phyloP scores from a whole-genome alignment of 495 filamentous ascomycete genomes.

The Achaetomiella virescens region DNA sequence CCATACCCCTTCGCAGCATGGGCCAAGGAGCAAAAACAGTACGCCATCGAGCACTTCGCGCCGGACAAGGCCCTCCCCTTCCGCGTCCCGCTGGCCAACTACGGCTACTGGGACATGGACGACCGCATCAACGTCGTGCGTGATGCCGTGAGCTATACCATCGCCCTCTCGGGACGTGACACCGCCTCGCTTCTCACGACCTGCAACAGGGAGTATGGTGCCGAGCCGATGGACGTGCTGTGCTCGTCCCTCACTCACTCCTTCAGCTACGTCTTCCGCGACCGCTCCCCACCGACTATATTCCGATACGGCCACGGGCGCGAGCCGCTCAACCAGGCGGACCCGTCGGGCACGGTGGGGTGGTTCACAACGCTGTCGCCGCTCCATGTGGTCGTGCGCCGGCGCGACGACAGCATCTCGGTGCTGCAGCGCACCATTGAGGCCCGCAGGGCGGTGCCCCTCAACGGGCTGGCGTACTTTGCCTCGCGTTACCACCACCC shows the following conservation, averaged over 20 bases:
- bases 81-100: slow-evolving; percentile 12
- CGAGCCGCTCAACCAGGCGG: slow-evolving; percentile 16
- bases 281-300: slow-evolving; percentile 44
- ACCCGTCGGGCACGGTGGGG: slow-evolving; percentile 25
- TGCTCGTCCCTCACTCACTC: slow-evolving; percentile 28
- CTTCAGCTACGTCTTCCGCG: slow-evolving; percentile 30
- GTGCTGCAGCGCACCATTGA: slow-evolving; percentile 25
- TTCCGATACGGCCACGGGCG: slow-evolving; percentile 33
- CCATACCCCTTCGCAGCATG: slow-evolving; percentile 50
- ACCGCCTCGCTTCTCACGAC: slow-evolving; percentile 16
- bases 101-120: slow-evolving; percentile 29
- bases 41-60: neutral
- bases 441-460: slow-evolving; percentile 14
- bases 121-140: slow-evolving; percentile 23
- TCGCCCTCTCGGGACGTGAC: slow-evolving; percentile 16
- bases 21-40: slow-evolving; percentile 30
- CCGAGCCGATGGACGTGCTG: slow-evolving; percentile 32
- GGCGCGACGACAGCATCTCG: slow-evolving; percentile 15
- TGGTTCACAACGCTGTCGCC: slow-evolving; percentile 30
- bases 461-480: slow-evolving; percentile 21
- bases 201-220: slow-evolving; percentile 25
- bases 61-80: slow-evolving; percentile 1
- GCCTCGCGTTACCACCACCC: slow-evolving; percentile 33
- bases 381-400: slow-evolving; percentile 1
- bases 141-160: slow-evolving; percentile 16